Base-by-base conservation (phyloP, 805 yeast species). In the Monosporozyma siamensis region DNA sequence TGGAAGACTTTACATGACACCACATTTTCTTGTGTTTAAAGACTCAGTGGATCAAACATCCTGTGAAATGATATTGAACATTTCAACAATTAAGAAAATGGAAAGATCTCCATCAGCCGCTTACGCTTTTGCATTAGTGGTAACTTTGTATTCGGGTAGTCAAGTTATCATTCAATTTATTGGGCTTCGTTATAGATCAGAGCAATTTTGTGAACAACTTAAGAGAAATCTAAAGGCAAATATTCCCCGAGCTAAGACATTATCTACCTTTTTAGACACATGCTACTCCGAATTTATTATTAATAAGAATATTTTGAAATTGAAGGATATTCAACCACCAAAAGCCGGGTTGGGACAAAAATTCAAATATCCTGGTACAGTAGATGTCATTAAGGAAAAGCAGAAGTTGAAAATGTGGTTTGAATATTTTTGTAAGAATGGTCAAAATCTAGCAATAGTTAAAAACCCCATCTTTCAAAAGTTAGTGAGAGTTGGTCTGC, bases 321-420 rank as follows among this genome's bases (percentile, higher is more conserved):
- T 55, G 34, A 55, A 52, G 26, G 62, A 77, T 8, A 70, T 71
- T 1, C 57, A 58, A 4, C 77, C 87, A 0, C 88, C 94, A 0
- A 65, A 69, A 7, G 94, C 94, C 20, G 99, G 99, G 0, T 67
- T 92, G 20, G 99, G 99, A 0, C 74, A 82, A 55, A 64, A 65
- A 10, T 90, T 79, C 64, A 82, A 84, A 49, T 92, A 80, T 58
- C 98, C 98, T 0, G 98, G 98, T 0, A 87, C 86, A 58, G 74
- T 94, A 3, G 74, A 74, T 46, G 79, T 78, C 46, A 66, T 78
- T 40, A 76, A 86, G 42, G 97, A 90, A 56, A 82, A 85, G 52
- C 70, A 88, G 4, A 90, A 89, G 51, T 76, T 90, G 74, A 80
- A 90, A 52, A 68, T 88, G 42, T 92, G 99, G 99, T 87, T 85